A percentile compares a stretch with the other conserved stretches of the same genome.
Conservation (phyloP, 495 filamentous ascomycete genomes). For the Pyrenula massariospora region DNA sequence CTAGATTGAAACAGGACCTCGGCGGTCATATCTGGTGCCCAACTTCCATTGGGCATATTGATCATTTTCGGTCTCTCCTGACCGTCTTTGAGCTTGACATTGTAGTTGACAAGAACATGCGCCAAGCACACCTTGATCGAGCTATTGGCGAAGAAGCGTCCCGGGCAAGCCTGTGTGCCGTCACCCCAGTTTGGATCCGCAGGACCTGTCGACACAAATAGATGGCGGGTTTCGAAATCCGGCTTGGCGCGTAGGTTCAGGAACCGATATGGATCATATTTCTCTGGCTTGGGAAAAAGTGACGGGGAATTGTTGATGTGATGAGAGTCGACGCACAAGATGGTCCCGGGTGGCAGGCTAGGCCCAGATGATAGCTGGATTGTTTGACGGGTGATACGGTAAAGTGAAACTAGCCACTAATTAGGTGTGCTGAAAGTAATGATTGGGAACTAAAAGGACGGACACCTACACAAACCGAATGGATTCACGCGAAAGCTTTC, state of each 20-base stretch:
- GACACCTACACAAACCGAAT: too few relatives aligned
- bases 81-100: constrained; percentile 29
- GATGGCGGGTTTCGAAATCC: not conserved
- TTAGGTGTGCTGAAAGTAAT: too few relatives aligned
- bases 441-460: too few relatives aligned
- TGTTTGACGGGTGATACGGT: too few relatives aligned
- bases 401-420: too few relatives aligned
- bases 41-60: constrained; percentile 29
- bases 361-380: too few relatives aligned
- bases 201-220: not conserved
- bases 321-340: too few relatives aligned
- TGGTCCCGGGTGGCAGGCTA: too few relatives aligned
- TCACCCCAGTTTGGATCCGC: constrained; percentile 8
- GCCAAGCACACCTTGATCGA: constrained; percentile 36
- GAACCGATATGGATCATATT: constrained; percentile 13
- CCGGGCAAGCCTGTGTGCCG: constrained; percentile 33
- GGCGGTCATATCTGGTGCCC: constrained; percentile 23
- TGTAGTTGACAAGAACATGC: constrained; percentile 30
- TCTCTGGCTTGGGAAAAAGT: constrained; percentile 7
- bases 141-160: constrained; percentile 40
- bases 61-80: constrained; percentile 12
- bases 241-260: constrained; percentile 12
- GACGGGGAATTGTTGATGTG: constrained; percentile 1
- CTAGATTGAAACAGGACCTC: constrained; percentile 21
- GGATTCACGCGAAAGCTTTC: constrained; percentile 32